Base-by-base conservation (phyloP, 2,329 filamentous ascomycete genomes). In the Colletotrichum acutatum region DNA sequence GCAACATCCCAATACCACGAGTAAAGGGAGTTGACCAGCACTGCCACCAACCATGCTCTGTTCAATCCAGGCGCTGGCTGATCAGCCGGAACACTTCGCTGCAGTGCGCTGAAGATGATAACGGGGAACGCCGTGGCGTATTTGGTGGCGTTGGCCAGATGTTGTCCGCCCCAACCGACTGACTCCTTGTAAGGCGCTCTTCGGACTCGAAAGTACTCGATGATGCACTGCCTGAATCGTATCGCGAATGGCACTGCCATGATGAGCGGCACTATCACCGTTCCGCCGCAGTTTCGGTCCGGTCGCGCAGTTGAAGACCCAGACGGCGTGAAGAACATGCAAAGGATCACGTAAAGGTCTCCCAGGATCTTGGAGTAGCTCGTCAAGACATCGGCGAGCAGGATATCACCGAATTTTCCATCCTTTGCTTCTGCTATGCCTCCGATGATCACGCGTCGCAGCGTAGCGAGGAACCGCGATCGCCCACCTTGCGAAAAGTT, bases 1-100 rank as follows among this genome's bases (percentile, higher is more conserved):
- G 94, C 89, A 34, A 98, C 91, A 79, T 99, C 97, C 97, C 97
- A 99, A 87, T 97, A 99, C 85, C 98, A 98, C n/a, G 93, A 95
- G 84, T 98, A 99, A 57, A 93, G 86, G 16, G 94, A 97, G 82
- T 99, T 98, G 78, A 97, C 80, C 42, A 95, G 85, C 34, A 94
- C 93, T 56, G 93, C 93, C 46, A 89, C 83, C 34, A 97, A 85
- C 92, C 94, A 97, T 60, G 85, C 84, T 53, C 85, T 85, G 80
- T 90, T 88, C 70, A 90, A 79, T 0, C 80, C 78, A 4, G 82
- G 77, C 11, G 77, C 81, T 26, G 80, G 82, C 46, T 80, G 80
- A 16, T 82, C 83, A 53, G 81, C 78, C 42, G 80, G 89, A 81
- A 82, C 87, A 85, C 81, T 91, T 74, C 94, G 89, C 84, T 95